Evolutionary conservation across 371 early-diverging fungal genomes (phyloP), one percentile per base, ranked within the genome.

Genomic region (Paraphysoderma sedebokerense): DNA sequence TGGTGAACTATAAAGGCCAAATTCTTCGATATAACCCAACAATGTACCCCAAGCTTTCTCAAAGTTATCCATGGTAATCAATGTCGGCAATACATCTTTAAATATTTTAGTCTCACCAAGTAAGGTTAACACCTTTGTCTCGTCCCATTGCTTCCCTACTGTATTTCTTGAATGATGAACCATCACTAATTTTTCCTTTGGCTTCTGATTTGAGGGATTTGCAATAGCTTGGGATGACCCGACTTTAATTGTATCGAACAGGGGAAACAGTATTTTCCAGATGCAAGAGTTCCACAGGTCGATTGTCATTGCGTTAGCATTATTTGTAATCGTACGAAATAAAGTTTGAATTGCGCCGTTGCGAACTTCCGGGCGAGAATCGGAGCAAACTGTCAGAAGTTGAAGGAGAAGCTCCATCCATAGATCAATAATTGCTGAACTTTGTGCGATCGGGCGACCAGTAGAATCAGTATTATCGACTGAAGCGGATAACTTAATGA

Each of bases 321-420:
- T 85, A 68, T 86, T 81, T 31, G 78, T 76, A 31, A 98, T 79
- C 0, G 96, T 86, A 28, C 95, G 69, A 57, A 93, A 92, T 40
- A 98, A 61, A 0, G 93, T 95, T 56, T 95, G 95, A 42, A 82
- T 85, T 29, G 92, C 89, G 4, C 87, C 82, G 54, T 90, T 87
- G 27, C 98, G 77, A 12, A 96, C 91, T 55, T 93, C 95, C 3
- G 87, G 88, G 4, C 96, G 71, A 23, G 63, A 48, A 53, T 98
- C 98, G 2, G 82, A 77, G 49, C 89, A 87, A 11, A 91, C 72
- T 22, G 72, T 68, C 4, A 85, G 77, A 13, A 98, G 67, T 52
- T 88, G 75, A 9, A 73, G 70, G 12, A 95, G 66, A 11, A 93
- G 63, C 1, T 84, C 60, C 74, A 90, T 79, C 92, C 91, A 93